Evolutionary conservation across 495 filamentous ascomycete genomes (phyloP), one percentile per base, ranked within the genome.

Genomic region (Tuber melanosporum): DNA sequence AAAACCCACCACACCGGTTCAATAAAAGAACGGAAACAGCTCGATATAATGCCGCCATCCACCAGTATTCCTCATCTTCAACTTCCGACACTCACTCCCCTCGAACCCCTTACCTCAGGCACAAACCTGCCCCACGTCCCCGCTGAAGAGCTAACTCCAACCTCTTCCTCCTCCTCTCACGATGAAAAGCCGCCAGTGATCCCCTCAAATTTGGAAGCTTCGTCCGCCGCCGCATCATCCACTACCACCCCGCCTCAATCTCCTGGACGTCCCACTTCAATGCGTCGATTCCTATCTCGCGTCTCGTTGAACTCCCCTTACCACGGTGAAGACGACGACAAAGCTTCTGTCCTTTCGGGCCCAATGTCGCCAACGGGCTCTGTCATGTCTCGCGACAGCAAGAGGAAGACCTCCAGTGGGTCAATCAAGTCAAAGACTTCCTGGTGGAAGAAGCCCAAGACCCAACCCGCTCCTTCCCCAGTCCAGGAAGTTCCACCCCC

Each of bases 281-380:
- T 86, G 77, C 85, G 85, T 74, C 78, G 84, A 32, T 86, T 86
- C 75, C 83, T 86, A 19, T 84, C 83, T 57, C 79, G 84, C 44
- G 85, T 83, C 45, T 83, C 81, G 44, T 79, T 86, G 39, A 82
- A 86, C 72, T 80, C 82, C 39, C 84, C 81, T 71, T 85, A 83
- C 73, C 81, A 74, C 57, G 73, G 45, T 74, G 75, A 82, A 62
- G 76, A 81, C 73, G 79, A 84, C 74, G 76, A 80, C 66, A 83
- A 82, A 77, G 72, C 74, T 73, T 78, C 75, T 20, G 49, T 78
- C 42, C 82, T 83, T 45, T 78, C 78, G 17, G 71, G 71, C 20
- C 80, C 76, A 62, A 49, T 82, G 69, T 77, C 83, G 41, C 78
- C 82, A 32, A 82, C 81, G 3, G 57, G 75, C 47, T 83, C 82